Evolutionary conservation across 1,139 yeast species (phyloP).

Genomic region (Candida mesenterica): DNA sequence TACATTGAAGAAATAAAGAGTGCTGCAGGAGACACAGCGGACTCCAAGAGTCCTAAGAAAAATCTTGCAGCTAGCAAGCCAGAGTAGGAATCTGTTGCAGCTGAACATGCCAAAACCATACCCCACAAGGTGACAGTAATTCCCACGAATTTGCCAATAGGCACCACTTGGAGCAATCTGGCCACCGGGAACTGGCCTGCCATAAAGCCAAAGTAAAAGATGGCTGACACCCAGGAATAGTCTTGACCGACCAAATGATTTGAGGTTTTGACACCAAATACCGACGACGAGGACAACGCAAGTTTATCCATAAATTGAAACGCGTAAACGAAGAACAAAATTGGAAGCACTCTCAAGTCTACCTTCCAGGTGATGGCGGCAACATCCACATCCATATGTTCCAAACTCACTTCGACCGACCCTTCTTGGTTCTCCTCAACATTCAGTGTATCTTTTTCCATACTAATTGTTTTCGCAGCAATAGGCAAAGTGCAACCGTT

Average conservation of each 20-base stretch:
- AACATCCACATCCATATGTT: slow-evolving; percentile 5
- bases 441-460: too few species aligned
- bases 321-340: slow-evolving; percentile 40
- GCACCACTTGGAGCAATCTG: slow-evolving; percentile 35
- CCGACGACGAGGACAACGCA: slow-evolving; percentile 46
- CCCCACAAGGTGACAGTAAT: slow-evolving; percentile 43
- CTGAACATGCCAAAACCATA: slow-evolving; percentile 32
- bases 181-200: slow-evolving; percentile 47
- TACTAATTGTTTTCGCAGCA: too few species aligned
- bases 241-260: slow-evolving; percentile 32
- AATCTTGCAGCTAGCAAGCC: slow-evolving; percentile 43
- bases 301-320: slow-evolving; percentile 47
- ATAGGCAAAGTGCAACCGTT: too few species aligned
- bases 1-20: slow-evolving; percentile 32
- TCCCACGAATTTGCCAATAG: slow-evolving; percentile 40
- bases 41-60: slow-evolving; percentile 26
- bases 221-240: slow-evolving; percentile 43
- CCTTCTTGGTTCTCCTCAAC: too few species aligned
- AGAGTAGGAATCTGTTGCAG: slow-evolving; percentile 36
- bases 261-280: slow-evolving; percentile 45
- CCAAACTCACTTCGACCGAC: slow-evolving; percentile 1
- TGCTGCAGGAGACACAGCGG: slow-evolving; percentile 19
- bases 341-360: slow-evolving; percentile 30
- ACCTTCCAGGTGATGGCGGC: slow-evolving; percentile 18
- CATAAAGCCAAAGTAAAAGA: slow-evolving; percentile 45